Evolutionary conservation across 164 flowering plant genomes (phyloP), one percentile per base, ranked within the genome.

Genomic region (Cinnamomum micranthum): DNA sequence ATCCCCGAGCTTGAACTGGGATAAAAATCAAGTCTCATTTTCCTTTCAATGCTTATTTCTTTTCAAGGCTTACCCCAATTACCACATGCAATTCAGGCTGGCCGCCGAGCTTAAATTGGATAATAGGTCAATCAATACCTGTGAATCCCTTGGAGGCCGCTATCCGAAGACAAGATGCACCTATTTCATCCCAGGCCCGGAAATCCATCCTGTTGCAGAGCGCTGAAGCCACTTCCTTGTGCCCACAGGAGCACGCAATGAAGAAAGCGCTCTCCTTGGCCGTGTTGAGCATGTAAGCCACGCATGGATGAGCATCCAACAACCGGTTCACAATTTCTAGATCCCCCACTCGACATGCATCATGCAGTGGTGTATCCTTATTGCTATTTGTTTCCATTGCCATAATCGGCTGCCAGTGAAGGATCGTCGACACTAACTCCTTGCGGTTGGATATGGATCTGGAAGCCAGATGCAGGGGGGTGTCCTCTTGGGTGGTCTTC

Each of bases 351-450:
- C 81, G 66, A 50, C 83, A 78, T 0, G 82, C 86, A 58, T 74
- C 79, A 31, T 84, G 82, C 24, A 78, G 67, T 50, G 86, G 86
- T 2, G 84, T 84, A 76, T 84, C 83, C 75, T 78, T 13, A 15
- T 35, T 76, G 65, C 17, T 9, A 35, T 68, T 68, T 20, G 9
- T 20, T 4, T 6, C 47, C 7, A 17, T 12, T 41, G n/a, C 70
- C 70, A 68, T 2, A 2, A 4, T 20, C 70, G 35, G 35, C 9
- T 14, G 50, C 20, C 7, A 17, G 7, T 1, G 1, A 15, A 68
- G 14, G 7, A 68, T 20, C 50, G 1, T 12, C 10, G 70, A 6
- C 7, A 19, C 70, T 2, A 68, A 28, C 11, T 68, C 47, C 17
- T 0, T 3, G 20, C 12, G 47, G 20, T 33, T n/a, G n/a, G n/a